phyloP scores from a whole-genome alignment of 768 basidiomycete species.

The Lentinula sp. region DNA sequence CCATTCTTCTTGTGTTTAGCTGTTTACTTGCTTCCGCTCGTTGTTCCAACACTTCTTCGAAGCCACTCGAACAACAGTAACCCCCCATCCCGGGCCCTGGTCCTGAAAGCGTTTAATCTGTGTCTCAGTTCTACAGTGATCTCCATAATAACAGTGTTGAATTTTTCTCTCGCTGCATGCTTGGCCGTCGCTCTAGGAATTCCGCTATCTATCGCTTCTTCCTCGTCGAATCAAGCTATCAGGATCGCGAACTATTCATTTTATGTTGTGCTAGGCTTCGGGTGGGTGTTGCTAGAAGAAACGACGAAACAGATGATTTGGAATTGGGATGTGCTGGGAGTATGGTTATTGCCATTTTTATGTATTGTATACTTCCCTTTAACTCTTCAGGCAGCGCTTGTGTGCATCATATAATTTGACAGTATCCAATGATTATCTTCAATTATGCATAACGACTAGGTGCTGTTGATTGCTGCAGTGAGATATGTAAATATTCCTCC shows the following conservation, averaged over 20 bases:
- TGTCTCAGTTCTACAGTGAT: constrained; percentile 84
- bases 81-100: constrained; percentile 32
- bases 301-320: constrained; percentile 50
- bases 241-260: constrained; percentile 23
- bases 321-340: constrained; percentile 75
- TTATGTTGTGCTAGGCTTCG: constrained; percentile 47
- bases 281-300: constrained; percentile 47
- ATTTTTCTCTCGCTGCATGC: constrained; percentile 82
- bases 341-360: constrained; percentile 81
- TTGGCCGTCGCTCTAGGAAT: constrained; percentile 34
- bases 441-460: too few relatives aligned
- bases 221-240: constrained; percentile 16
- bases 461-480: neutral
- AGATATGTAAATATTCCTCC: neutral
- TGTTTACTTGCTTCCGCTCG: constrained; percentile 25
- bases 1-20: constrained; percentile 22
- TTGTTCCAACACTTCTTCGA: constrained; percentile 10
- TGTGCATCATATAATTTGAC: constrained; percentile 30
- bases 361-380: constrained; percentile 77
- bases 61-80: constrained; percentile 20
- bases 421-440: too few relatives aligned
- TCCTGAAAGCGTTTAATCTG: constrained; percentile 71
- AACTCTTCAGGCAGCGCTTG: constrained; percentile 63
- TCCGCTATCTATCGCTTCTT: constrained; percentile 48
- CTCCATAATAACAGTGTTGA: constrained; percentile 80